Evolutionary conservation across 2,329 filamentous ascomycete species (phyloP).

Genomic region (Trichophyton benhamiae): DNA sequence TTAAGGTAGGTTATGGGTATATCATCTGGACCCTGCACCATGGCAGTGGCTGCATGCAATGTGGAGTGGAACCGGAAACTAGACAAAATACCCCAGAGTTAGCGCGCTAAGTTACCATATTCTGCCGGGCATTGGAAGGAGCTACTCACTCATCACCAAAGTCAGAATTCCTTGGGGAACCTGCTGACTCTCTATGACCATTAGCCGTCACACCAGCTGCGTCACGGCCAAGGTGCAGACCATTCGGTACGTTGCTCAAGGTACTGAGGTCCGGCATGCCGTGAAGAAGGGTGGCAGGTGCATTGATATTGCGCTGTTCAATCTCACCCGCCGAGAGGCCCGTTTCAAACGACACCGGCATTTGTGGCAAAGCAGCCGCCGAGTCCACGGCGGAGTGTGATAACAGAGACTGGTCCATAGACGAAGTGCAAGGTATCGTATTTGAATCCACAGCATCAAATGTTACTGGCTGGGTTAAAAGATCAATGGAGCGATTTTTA

Average conservation of each 20-base stretch:
- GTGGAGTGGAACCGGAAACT: conserved; percentile 64
- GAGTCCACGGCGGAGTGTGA: neutral
- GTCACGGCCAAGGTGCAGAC: neutral
- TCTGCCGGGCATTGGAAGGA: neutral
- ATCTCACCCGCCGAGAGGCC: neutral
- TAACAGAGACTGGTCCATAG: neutral
- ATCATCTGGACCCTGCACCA: conserved; percentile 67
- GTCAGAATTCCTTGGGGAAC: neutral
- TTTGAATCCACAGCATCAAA: neutral
- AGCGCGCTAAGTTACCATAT: conserved; percentile 8
- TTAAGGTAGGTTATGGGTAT: conserved; percentile 97
- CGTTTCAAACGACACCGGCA: neutral
- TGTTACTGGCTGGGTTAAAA: neutral
- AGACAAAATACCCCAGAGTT: neutral
- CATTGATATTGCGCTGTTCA: neutral
- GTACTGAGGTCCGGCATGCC: neutral
- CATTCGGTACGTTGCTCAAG: neutral
- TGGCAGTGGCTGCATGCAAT: conserved; percentile 86
- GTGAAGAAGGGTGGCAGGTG: neutral
- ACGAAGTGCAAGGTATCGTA: neutral
- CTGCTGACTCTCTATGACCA: neutral
- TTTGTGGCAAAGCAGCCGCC: neutral
- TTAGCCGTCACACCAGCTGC: neutral
- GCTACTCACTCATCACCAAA: neutral
- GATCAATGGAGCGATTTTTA: neutral